Conservation (phyloP, 495 filamentous ascomycete genomes). For the Umbilicaria muhlenbergii region DNA sequence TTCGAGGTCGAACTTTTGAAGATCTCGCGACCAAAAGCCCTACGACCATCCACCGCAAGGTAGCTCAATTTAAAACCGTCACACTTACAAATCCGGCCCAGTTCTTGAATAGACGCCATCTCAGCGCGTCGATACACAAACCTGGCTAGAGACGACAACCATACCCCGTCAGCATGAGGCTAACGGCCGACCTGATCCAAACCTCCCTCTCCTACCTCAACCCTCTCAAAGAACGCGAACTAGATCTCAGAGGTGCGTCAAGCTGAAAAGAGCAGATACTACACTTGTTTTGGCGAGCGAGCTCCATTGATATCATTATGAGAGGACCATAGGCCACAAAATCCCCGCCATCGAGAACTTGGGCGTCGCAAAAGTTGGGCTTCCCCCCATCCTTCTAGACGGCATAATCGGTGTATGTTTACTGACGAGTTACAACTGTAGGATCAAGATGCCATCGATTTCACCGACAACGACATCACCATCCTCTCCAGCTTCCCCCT, state of each 20-base stretch:
- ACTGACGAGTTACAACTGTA: slow-evolving; percentile 13
- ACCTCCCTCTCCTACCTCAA: slow-evolving; percentile 93
- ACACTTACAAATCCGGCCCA: too few relatives aligned
- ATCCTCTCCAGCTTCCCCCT: slow-evolving; percentile 86
- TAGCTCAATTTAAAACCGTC: too few relatives aligned
- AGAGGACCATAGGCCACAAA: slow-evolving; percentile 71
- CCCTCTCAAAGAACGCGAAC: slow-evolving; percentile 91
- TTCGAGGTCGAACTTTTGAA: too few relatives aligned
- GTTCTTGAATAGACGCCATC: too few relatives aligned
- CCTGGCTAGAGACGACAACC: too few relatives aligned
- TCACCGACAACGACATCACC: slow-evolving; percentile 95
- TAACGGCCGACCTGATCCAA: slow-evolving; percentile 86
- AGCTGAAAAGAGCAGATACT: slow-evolving; percentile 95
- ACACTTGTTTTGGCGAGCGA: slow-evolving; percentile 53
- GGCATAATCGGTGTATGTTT: neutral
- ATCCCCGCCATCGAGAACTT: slow-evolving; percentile 97
- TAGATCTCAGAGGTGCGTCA: slow-evolving; percentile 97
- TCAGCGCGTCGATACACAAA: too few relatives aligned
- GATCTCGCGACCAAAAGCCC: too few relatives aligned
- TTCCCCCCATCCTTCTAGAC: neutral
- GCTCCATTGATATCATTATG: slow-evolving; percentile 72
- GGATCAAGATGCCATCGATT: slow-evolving; percentile 88
- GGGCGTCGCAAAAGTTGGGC: slow-evolving; percentile 77
- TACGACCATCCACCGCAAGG: too few relatives aligned
- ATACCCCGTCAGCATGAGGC: slow-evolving; percentile 46